A percentile compares a stretch with the other conserved stretches of the same genome.
Evolutionary conservation across 495 filamentous ascomycete genomes (phyloP).

Genomic region (Trichoderma asperelloides): DNA sequence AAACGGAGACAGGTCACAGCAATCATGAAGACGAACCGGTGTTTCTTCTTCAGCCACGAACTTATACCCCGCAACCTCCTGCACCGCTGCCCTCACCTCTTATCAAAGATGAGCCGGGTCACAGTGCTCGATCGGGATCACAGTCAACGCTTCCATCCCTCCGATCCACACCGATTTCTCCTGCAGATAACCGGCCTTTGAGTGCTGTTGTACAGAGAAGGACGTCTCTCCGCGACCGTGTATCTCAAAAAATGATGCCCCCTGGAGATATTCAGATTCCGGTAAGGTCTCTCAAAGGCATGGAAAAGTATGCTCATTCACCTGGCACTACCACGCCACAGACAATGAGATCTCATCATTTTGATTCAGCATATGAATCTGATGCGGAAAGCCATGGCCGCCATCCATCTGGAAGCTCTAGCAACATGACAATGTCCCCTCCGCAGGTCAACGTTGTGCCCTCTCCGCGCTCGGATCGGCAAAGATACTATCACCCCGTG

Average conservation of each 20-base stretch:
- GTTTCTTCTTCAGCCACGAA: constrained; percentile 43
- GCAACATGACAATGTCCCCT: constrained; percentile 24
- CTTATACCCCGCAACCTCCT: constrained; percentile 44
- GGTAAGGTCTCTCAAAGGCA: constrained; percentile 9
- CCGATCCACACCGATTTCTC: not conserved
- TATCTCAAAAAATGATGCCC: constrained; percentile 36
- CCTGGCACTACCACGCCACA: constrained; percentile 28
- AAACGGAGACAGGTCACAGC: not conserved
- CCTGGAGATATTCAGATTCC: constrained; percentile 40
- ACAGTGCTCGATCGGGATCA: not conserved
- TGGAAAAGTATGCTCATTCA: constrained; percentile 18
- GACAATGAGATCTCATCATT: constrained; percentile 17
- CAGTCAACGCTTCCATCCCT: not conserved
- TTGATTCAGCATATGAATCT: constrained; percentile 41
- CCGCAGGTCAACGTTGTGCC: constrained; percentile 32
- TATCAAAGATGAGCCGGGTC: constrained; percentile 14
- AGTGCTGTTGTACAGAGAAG: constrained; percentile 24
- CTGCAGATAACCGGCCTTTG: not conserved
- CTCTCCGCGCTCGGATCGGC: constrained; percentile 42
- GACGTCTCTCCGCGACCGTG: constrained; percentile 38
- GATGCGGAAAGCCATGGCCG: constrained; percentile 32
- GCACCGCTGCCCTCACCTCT: constrained; percentile 38
- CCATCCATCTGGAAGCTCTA: not conserved
- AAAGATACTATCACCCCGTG: constrained; percentile 41
- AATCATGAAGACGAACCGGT: constrained; percentile 20